A percentile compares a stretch with the other conserved stretches of the same genome.
Conservation (phyloP, 768 basidiomycete genomes). For the Hygrophoropsis aurantiaca region DNA sequence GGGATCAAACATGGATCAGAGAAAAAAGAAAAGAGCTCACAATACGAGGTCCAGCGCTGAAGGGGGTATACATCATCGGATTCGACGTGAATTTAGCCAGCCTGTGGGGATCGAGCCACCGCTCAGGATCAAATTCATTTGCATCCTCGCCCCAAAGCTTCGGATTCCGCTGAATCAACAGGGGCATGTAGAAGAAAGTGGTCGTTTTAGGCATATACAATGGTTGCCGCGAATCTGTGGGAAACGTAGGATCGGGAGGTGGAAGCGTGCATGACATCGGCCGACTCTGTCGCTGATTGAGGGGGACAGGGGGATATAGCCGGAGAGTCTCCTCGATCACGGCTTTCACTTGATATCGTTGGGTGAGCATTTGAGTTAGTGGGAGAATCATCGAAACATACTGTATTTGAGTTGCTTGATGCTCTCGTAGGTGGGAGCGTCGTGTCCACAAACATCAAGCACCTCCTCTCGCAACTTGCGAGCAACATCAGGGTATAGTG, state of each 20-base stretch:
- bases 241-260: slow-evolving; percentile 48
- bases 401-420: slow-evolving; percentile 67
- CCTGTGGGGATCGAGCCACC: slow-evolving; percentile 69
- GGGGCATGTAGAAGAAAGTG: slow-evolving; percentile 56
- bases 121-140: slow-evolving; percentile 73
- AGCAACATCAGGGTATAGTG: slow-evolving; percentile 58
- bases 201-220: slow-evolving; percentile 61
- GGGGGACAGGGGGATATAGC: slow-evolving; percentile 76
- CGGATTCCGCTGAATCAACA: slow-evolving; percentile 66
- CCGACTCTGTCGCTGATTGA: slow-evolving; percentile 66
- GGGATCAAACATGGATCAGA: too few relatives aligned
- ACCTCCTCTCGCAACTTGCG: slow-evolving; percentile 60
- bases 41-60: slow-evolving; percentile 68
- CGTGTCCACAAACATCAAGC: slow-evolving; percentile 50
- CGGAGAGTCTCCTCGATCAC: slow-evolving; percentile 79
- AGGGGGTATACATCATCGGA: slow-evolving; percentile 71
- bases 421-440: slow-evolving; percentile 52
- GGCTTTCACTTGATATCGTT: slow-evolving; percentile 55
- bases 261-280: slow-evolving; percentile 50
- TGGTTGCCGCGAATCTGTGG: slow-evolving; percentile 34
- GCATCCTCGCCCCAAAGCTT: slow-evolving; percentile 76
- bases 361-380: neutral
- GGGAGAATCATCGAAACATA: slow-evolving; percentile 36
- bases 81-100: slow-evolving; percentile 50
- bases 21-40: slow-evolving; percentile 26